Percentiles rank a stretch among this genome's conserved stretches.
Evolutionary conservation across 768 basidiomycete genomes (phyloP).

Genomic region (Krasilnikovozyma curviuscula): DNA sequence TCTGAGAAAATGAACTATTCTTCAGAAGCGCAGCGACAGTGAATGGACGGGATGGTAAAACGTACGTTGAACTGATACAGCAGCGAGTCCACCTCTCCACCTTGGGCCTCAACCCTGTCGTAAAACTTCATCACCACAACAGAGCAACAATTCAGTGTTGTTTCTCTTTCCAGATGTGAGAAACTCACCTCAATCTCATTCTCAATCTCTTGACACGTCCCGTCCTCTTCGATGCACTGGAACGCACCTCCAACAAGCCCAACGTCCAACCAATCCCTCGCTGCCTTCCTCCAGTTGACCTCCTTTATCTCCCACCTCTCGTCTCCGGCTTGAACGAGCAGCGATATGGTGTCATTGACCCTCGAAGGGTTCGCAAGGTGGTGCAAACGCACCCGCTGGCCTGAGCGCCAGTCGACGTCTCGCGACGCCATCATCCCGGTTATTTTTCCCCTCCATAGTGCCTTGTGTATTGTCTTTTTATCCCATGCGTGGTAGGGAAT

Average conservation of each 20-base stretch:
- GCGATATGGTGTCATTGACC: not conserved
- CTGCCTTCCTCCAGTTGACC: not conserved
- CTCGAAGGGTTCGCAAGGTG: not conserved
- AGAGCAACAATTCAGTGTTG: no score
- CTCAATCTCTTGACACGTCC: slow-evolving; percentile 6
- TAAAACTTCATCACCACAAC: no score
- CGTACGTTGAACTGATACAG: not conserved
- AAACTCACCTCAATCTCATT: slow-evolving; percentile 1
- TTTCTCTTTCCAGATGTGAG: no score
- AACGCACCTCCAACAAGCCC: slow-evolving; percentile 5
- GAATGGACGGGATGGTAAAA: no score
- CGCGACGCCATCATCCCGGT: slow-evolving; percentile 3
- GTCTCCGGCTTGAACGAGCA: not conserved
- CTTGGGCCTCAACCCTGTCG: not conserved
- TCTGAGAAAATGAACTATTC: no score
- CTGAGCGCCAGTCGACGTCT: slow-evolving; percentile 2
- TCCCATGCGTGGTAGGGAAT: not conserved
- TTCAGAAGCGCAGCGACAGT: no score
- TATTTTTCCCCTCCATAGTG: slow-evolving; percentile 6
- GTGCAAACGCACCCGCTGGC: slow-evolving; percentile 5
- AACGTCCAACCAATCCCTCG: slow-evolving; percentile 1
- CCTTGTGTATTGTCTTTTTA: not conserved
- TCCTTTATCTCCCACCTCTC: not conserved
- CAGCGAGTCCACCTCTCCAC: not conserved
- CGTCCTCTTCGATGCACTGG: slow-evolving; percentile 4